These are phyloP conservation scores for Wickerhamomyces bovis DNA, from an alignment of 805 yeast species.

Conservation along the genomic window DNA sequence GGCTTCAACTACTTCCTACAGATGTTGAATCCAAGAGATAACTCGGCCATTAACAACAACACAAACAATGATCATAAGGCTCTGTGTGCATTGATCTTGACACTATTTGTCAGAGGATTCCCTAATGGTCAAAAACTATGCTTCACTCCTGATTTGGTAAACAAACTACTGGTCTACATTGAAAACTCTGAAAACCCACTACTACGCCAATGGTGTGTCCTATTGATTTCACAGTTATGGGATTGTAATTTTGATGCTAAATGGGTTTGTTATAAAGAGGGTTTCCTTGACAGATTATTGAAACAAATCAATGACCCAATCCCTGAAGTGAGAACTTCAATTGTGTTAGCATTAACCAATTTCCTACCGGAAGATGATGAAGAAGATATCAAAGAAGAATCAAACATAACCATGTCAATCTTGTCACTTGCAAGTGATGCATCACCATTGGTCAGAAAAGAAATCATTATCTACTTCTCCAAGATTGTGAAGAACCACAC, in stretches of 20 bases:
- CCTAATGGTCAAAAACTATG: slow-evolving; percentile 76
- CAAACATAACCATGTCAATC: slow-evolving; percentile 62
- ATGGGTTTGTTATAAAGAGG: slow-evolving; percentile 60
- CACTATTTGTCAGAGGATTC: slow-evolving; percentile 78
- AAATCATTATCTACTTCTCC: slow-evolving; percentile 71
- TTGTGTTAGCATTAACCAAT: slow-evolving; percentile 64
- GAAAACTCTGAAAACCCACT: slow-evolving; percentile 76
- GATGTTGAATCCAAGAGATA: slow-evolving; percentile 51
- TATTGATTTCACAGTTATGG: slow-evolving; percentile 75
- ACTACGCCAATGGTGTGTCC: slow-evolving; percentile 86
- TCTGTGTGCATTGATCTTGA: slow-evolving; percentile 86
- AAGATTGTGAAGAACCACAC: slow-evolving; percentile 64
- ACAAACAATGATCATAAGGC: slow-evolving; percentile 73
- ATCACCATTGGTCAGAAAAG: slow-evolving; percentile 82
- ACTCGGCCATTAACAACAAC: slow-evolving; percentile 9
- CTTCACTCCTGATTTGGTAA: slow-evolving; percentile 64
- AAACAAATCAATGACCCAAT: slow-evolving; percentile 76
- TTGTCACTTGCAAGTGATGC: slow-evolving; percentile 76
- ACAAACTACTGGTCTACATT: slow-evolving; percentile 59
- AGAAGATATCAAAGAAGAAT: slow-evolving; percentile 54
- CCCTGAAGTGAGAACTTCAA: slow-evolving; percentile 90
- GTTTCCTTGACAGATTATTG: slow-evolving; percentile 50
- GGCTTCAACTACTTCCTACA: slow-evolving; percentile 84
- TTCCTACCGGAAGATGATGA: slow-evolving; percentile 49
- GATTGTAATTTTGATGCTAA: slow-evolving; percentile 67